Base-by-base conservation (phyloP, 345 rosid genomes). In the Bretschneidera sinensis region DNA sequence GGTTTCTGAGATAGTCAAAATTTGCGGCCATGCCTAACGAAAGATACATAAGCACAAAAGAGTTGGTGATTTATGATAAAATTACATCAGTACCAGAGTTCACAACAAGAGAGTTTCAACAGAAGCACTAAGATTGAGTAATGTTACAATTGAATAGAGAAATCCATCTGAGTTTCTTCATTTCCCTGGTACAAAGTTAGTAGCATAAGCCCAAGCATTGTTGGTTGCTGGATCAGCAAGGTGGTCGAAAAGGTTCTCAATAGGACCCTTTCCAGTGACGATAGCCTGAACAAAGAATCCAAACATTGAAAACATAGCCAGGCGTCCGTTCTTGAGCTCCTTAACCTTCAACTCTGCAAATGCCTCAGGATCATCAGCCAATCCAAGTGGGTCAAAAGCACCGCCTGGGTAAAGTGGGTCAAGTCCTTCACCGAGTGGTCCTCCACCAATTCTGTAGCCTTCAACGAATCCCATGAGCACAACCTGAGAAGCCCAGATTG, bases 361-460 rank as follows among this genome's bases (percentile, higher is more conserved):
- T 28, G 97, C 96, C 33, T 92, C 96, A 1, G 97, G 98, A n/a
- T 87, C 97, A 65, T 85, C 95, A 0, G 96, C 98, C 69, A 92
- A 57, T 21, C 94, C 94, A 22, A 92, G 82, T 11, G 96, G 91
- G 80, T 89, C 98, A 43, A 92, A 92, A 0, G 96, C 83, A 56
- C 98, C 98, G n/a, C 96, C 98, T 0, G 97, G 98, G 83, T 92
- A 92, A 55, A 92, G 72, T 17, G 96, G 96, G 83, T 92, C 97
- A 5, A 87, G 96, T 3, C 97, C 97, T 78, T 92, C 97, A 0
- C 97, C 97, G 0, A 89, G 87, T 3, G 98, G 98, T 16, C 98
- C 98, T 43, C 98, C 97, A 23, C 98, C 98, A 35, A 92, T 65
- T 67, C 97, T 76, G 91, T 92, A 92, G 1, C 98, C 98, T 74